Percentiles rank a stretch among this genome's conserved stretches.
These are phyloP conservation scores for Mycosarcoma maydis DNA, from an alignment of 1,284 basidiomycete species.

Conservation along the genomic window DNA sequence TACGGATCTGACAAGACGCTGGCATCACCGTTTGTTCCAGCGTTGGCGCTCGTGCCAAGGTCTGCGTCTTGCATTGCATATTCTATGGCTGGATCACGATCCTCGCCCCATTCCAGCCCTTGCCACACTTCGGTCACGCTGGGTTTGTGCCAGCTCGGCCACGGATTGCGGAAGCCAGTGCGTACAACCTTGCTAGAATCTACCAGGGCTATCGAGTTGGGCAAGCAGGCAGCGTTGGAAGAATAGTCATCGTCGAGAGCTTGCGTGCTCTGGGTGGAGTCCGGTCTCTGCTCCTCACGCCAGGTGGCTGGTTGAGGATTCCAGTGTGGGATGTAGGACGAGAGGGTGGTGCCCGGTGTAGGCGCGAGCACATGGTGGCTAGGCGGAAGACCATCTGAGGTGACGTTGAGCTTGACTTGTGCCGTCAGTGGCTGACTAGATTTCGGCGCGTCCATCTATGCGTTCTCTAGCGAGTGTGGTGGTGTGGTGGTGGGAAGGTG, in stretches of 20 bases:
- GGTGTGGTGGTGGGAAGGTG: neutral
- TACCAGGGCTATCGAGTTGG: slow-evolving; percentile 26
- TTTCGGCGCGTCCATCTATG: slow-evolving; percentile 1
- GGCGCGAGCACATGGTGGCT: slow-evolving; percentile 48
- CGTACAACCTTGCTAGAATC: slow-evolving; percentile 27
- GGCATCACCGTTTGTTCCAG: neutral
- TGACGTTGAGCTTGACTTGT: slow-evolving; percentile 15
- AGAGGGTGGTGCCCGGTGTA: slow-evolving; percentile 41
- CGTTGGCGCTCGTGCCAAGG: neutral
- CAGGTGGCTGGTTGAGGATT: slow-evolving; percentile 20
- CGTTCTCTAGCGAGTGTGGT: neutral
- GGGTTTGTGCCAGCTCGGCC: slow-evolving; percentile 60
- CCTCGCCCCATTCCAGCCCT: slow-evolving; percentile 55
- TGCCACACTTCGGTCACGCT: slow-evolving; percentile 50
- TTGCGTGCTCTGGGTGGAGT: neutral
- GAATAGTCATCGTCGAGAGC: neutral
- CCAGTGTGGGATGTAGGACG: slow-evolving; percentile 45
- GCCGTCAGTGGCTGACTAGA: slow-evolving; percentile 7
- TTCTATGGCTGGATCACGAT: slow-evolving; percentile 32
- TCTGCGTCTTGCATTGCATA: slow-evolving; percentile 28
- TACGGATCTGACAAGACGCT: slow-evolving; percentile 4
- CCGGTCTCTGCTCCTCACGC: neutral
- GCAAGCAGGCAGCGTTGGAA: slow-evolving; percentile 18
- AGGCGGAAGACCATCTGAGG: slow-evolving; percentile 20
- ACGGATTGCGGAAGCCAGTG: slow-evolving; percentile 60